Conservation (phyloP, 768 basidiomycete species). For the Cystobasidium onofrii region DNA sequence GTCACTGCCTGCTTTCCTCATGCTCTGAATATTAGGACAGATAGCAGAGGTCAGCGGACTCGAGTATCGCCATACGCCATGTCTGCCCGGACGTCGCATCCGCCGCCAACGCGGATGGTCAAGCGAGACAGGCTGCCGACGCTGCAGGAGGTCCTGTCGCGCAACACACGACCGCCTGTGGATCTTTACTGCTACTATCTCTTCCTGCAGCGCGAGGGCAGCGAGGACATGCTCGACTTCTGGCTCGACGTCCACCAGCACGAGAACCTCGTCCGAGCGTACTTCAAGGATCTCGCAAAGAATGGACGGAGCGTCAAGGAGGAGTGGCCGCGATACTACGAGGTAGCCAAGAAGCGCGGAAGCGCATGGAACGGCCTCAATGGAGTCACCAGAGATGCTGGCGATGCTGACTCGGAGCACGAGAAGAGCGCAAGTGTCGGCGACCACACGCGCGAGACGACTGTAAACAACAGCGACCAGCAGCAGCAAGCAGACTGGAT, state of each 20-base stretch:
- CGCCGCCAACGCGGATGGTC: not conserved
- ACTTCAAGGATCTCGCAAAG: constrained; percentile 97
- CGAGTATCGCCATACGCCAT: not conserved
- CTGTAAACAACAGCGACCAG: constrained; percentile 3
- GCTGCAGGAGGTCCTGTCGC: constrained; percentile 69
- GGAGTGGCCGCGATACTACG: constrained; percentile 98
- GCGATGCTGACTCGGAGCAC: not conserved
- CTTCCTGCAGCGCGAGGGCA: constrained; percentile 88
- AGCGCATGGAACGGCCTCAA: constrained; percentile 56
- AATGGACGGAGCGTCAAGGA: constrained; percentile 85
- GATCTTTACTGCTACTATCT: constrained; percentile 80
- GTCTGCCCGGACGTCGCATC: not conserved
- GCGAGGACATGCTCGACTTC: constrained; percentile 93
- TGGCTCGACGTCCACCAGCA: constrained; percentile 99
- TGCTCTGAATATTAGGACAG: not conserved
- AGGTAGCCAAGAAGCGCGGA: constrained; percentile 80
- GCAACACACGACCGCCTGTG: constrained; percentile 84
- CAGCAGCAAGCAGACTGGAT: not conserved
- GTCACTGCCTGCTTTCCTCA: too few species aligned
- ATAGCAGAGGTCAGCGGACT: not conserved
- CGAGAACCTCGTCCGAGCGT: constrained; percentile 94
- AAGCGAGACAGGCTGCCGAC: constrained; percentile 44
- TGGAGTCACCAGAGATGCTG: constrained; percentile 23
- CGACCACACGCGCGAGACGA: constrained; percentile 14
- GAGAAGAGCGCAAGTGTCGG: not conserved